Percentiles rank a stretch among this genome's conserved stretches.
phyloP scores from a whole-genome alignment of 2,329 filamentous ascomycete species.

The Fusarium transvaalense region DNA sequence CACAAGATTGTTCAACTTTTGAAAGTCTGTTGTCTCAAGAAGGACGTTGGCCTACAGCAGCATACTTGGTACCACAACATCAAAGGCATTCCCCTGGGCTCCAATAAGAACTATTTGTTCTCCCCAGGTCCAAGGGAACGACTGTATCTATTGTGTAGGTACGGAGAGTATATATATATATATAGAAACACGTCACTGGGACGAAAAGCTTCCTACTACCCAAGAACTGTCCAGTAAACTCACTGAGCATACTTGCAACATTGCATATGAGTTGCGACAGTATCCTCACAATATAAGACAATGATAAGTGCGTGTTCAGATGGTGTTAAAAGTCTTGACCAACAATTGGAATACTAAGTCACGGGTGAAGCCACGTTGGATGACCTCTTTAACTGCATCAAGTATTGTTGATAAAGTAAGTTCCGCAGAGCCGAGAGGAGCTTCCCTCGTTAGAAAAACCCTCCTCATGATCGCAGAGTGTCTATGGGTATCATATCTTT shows the following conservation, averaged over 20 bases:
- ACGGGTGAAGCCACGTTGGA: background rate
- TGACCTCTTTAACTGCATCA: background rate
- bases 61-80: too few species aligned
- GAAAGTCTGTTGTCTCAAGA: background rate
- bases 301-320: background rate
- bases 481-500: background rate
- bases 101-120: background rate
- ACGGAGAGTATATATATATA: too few species aligned
- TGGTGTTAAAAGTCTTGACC: background rate
- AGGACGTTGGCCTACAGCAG: background rate
- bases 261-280: background rate
- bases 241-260: background rate
- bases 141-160: background rate
- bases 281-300: background rate
- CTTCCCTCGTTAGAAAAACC: too few species aligned
- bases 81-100: background rate
- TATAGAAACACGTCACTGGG: too few species aligned
- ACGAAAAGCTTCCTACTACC: too few species aligned
- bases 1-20: background rate
- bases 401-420: background rate
- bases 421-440: too few species aligned
- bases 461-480: too few species aligned
- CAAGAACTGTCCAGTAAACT: too few species aligned
- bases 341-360: background rate
- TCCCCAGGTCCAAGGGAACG: background rate